Evolutionary conservation across 257 asterid species (phyloP), one percentile per base, ranked within the genome.

Genomic region (Solanum microdontum): DNA sequence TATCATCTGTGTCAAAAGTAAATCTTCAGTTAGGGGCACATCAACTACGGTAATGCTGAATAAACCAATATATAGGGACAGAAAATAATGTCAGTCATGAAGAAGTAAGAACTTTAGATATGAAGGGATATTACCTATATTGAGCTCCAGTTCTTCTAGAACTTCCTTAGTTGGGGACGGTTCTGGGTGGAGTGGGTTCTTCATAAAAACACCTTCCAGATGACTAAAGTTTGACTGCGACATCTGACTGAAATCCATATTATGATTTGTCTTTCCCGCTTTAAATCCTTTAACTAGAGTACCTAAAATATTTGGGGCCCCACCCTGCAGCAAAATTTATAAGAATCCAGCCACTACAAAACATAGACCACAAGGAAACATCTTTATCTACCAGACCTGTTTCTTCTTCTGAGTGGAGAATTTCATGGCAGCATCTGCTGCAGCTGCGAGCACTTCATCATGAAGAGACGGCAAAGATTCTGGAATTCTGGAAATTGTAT

Each of bases 391-490:
- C 11, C 34, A 37, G 62, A 95, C 99, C 98, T 93, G 95, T 84
- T 96, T 96, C 89, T 89, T 93, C 92, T 93, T 93, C 76, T 90
- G 87, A 88, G 89, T 93, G 60, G 98, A 91, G 88, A 89, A 90
- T 64, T 88, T 92, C 45, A 92, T 87, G 83, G 98, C 98, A 90
- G 95, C 93, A 40, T 91, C 89, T 55, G 97, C 92, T 12, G 99
- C 98, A 77, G 98, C 94, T 79, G 98, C 99, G 69, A 96, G 93
- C 88, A 95, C 99, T 92, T 92, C 95, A 92, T 95, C 98, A 69
- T 96, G 98, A 84, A 96, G 98, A 88, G 82, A 89, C 60, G 98
- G 98, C 88, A 94, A 90, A 91, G 95, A 94, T 88, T 93, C 95
- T 5, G 97, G 98, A 83, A 94, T 93, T 93, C 99, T 95, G 88